Evolutionary conservation across 2,329 filamentous ascomycete genomes (phyloP), one percentile per base, ranked within the genome.

Genomic region (Fusarium algeriense): DNA sequence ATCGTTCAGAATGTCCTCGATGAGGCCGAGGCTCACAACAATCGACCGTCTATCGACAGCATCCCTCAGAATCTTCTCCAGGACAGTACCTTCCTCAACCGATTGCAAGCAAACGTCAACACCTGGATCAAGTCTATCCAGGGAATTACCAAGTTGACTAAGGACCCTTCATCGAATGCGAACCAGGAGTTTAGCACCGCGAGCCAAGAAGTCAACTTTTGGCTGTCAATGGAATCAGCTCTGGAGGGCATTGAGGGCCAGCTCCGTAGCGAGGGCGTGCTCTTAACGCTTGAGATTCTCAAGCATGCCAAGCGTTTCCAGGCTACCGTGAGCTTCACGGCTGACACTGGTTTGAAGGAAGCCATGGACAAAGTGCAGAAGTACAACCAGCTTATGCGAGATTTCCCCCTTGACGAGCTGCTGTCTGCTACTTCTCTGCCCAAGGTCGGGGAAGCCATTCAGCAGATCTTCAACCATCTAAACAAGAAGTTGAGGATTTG

Each of bases 121-220:
- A 91, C 92, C 70, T 99, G 96, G 96, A 99, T 99, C 83, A 97
- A 97, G 83, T 97, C 95, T 14, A 99, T 99, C 72, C 95, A 98
- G 80, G 92, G 92, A 50, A 97, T 98, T 75, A 99, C 96, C 41
- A 97, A 97, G 83, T 92, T 97, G 85, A 93, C 94, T 43, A 91
- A 94, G 77, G 96, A 99, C 76, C 90, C 93, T 2, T 85, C 86
- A 7, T 88, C 85, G 79, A 91, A 80, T 86, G 88, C 72, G 87
- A 82, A 80, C 59, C 83, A 84, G 68, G 83, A 85, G 61, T 84
- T 85, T 64, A 85, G 82, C 74, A 97, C 94, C 26, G 96, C 96
- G 35, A 95, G 93, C 61, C 96, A 98, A 80, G 96, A 99, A 81
- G 97, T 99, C 81, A 98, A 98, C 81, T 99, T 99, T 79, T 99